Evolutionary conservation across 352 stramenopile species (phyloP), one percentile per base, ranked within the genome.

Genomic region (Globisporangium acanthophoron): DNA sequence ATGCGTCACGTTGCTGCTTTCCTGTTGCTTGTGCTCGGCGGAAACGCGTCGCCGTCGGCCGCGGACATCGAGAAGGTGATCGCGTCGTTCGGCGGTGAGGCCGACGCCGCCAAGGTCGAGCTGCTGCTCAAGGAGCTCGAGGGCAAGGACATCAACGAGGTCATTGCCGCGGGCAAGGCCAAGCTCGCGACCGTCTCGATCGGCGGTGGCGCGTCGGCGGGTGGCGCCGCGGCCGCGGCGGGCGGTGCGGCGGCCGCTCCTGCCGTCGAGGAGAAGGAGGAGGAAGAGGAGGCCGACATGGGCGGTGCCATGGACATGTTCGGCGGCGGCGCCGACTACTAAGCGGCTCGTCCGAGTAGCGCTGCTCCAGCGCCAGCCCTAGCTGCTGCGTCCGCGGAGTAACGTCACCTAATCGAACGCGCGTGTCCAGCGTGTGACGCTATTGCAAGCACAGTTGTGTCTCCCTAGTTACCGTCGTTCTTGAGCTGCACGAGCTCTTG

Each of bases 1-100:
- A 95, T 95, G 85, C 85, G 85, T 95, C 85, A 95, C 83, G 83
- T 95, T 92, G 85, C 85, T 90, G 85, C 85, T 89, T 93, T 87
- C 69, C 79, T 95, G 72, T 78, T 95, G 71, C 77, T 71, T 84
- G 83, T 95, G 65, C 69, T 95, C 53, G 83, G 83, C 64, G 85
- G 85, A 76, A 95, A 95, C 74, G 74, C 78, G 58, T 69, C 74
- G 59, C 85, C 85, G 49, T 71, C 73, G 59, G 78, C 82, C 50
- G 77, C 80, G 52, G 85, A 95, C 70, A 73, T 95, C 64, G 79
- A 92, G 69, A 88, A 90, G 70, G 82, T 95, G 65, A 69, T 95
- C 57, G 80, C 74, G 54, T 78, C 83, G 60, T 92, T 93, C 71
- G 85, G 84, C 46, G 84, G 78, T 50, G 82, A 92, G 67, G 80